A percentile compares a stretch with the other conserved stretches of the same genome.
phyloP scores from a whole-genome alignment of 2,329 filamentous ascomycete genomes.

The Penicillium carneum region DNA sequence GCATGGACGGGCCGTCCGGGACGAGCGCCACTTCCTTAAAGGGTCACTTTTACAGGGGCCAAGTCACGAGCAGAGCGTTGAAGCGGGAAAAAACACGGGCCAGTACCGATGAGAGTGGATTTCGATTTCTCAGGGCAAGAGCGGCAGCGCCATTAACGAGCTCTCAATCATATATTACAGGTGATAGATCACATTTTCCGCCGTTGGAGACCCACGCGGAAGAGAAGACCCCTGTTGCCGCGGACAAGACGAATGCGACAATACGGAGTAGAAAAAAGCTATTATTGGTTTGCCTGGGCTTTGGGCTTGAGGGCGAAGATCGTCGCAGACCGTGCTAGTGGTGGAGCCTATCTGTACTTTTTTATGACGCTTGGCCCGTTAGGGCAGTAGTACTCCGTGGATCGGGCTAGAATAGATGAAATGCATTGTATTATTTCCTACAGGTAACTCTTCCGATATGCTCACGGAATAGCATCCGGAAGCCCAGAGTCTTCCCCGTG shows the following conservation, averaged over 20 bases:
- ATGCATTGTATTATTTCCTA: no score
- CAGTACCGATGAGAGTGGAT: neutral
- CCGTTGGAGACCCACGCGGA: slow-evolving; percentile 2
- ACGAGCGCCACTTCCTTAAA: neutral
- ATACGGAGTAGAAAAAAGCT: neutral
- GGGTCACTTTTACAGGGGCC: neutral
- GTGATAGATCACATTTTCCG: slow-evolving; percentile 4
- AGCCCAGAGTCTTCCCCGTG: slow-evolving; percentile 55
- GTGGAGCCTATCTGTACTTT: slow-evolving; percentile 18
- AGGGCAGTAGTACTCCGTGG: neutral
- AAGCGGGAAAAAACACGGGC: slow-evolving; percentile 1
- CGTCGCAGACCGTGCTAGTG: neutral
- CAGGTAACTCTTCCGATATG: neutral
- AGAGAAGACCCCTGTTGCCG: neutral
- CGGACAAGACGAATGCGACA: neutral
- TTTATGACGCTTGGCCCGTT: neutral
- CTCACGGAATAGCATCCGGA: slow-evolving; percentile 48
- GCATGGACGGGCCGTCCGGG: neutral
- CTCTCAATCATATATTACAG: neutral
- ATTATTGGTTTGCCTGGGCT: neutral
- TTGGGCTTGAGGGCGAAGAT: neutral
- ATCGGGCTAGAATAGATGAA: neutral
- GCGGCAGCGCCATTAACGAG: neutral
- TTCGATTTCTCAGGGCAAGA: neutral
- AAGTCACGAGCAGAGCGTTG: neutral